Percentiles rank a stretch among this genome's conserved stretches.
Evolutionary conservation across 257 asterid species (phyloP).

Genomic region (Cruciata laevipes): DNA sequence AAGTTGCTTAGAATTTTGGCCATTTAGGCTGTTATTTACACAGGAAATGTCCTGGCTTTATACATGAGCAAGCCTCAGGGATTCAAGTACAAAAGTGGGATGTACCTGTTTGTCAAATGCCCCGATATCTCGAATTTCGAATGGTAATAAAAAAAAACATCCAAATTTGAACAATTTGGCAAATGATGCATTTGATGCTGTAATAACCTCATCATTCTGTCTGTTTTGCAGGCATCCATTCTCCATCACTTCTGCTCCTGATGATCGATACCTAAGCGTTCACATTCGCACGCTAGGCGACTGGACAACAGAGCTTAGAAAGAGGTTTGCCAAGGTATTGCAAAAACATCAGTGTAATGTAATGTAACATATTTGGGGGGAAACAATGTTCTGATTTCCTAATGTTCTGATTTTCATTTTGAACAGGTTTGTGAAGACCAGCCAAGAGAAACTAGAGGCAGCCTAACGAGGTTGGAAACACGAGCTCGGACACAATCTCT

Average conservation of each 20-base stretch:
- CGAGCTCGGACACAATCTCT: constrained; percentile 34
- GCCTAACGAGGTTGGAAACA: constrained; percentile 66
- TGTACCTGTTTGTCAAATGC: constrained; percentile 88
- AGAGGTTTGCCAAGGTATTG: constrained; percentile 51
- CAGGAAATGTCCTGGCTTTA: constrained; percentile 80
- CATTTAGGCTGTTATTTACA: constrained; percentile 72
- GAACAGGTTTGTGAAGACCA: constrained; percentile 64
- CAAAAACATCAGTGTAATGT: background rate
- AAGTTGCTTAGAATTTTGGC: background rate
- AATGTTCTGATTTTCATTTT: background rate
- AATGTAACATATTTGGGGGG: background rate
- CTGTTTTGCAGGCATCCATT: constrained; percentile 72
- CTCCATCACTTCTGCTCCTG: constrained; percentile 97
- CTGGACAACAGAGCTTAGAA: constrained; percentile 81
- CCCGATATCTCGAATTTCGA: constrained; percentile 70
- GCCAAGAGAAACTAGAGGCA: constrained; percentile 37
- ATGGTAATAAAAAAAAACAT: constrained; percentile 40
- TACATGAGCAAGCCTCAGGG: constrained; percentile 78
- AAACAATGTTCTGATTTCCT: background rate
- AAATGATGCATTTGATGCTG: background rate
- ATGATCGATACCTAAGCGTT: constrained; percentile 64
- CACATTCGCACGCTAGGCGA: constrained; percentile 86
- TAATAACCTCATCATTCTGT: background rate
- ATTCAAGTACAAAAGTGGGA: constrained; percentile 91
- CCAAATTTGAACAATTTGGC: background rate